Evolutionary conservation across 192 early-diverging fungal species (phyloP).

Genomic region (Backusella tuberculispora): DNA sequence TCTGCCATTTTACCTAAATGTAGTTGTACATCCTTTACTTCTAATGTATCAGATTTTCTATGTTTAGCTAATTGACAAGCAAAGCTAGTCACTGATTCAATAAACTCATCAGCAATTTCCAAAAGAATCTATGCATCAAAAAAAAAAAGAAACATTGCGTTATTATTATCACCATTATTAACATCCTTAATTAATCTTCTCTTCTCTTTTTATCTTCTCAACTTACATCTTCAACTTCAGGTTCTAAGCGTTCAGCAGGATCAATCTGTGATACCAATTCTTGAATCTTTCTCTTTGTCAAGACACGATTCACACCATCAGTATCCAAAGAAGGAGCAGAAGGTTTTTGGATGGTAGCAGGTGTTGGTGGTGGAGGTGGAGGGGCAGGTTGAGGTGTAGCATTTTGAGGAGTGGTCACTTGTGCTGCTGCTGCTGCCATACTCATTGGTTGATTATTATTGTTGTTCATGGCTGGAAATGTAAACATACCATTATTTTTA

Average conservation of each 20-base stretch:
- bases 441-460: conserved; percentile 18
- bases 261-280: conserved; percentile 88
- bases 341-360: not conserved
- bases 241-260: conserved; percentile 75
- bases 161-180: not conserved
- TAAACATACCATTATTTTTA: conserved; percentile 19
- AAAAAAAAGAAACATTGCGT: too few species aligned
- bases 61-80: conserved; percentile 86
- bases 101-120: conserved; percentile 87
- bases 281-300: conserved; percentile 81
- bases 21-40: conserved; percentile 87
- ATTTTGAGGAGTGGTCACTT: too few species aligned
- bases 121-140: conserved; percentile 81
- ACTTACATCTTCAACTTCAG: conserved; percentile 81
- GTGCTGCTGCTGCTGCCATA: conserved; percentile 42
- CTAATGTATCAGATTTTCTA: conserved; percentile 73
- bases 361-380: conserved; percentile 21
- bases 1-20: conserved; percentile 62
- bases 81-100: conserved; percentile 81
- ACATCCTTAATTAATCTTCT: not conserved
- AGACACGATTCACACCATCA: conserved; percentile 43
- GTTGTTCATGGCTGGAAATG: conserved; percentile 19
- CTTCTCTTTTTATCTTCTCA: not conserved
- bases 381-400: conserved; percentile 29
- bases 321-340: conserved; percentile 26